These are phyloP conservation scores for Rhynchospora breviuscula DNA, from an alignment of 176 grass and related monocot genomes.

Conservation along the genomic window DNA sequence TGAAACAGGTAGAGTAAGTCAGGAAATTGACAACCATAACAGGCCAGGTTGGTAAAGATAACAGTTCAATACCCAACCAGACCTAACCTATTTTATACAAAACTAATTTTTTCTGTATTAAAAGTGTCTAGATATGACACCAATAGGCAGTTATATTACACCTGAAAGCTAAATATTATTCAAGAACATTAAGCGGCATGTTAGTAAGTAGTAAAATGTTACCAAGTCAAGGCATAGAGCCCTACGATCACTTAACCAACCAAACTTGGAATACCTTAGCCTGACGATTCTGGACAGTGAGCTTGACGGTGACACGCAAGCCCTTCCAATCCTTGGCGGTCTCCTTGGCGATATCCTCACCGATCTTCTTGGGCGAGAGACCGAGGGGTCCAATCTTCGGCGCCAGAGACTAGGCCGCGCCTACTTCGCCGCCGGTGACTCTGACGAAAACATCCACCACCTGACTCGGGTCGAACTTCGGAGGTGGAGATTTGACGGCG, in stretches of 20 bases:
- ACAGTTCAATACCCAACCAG: no score
- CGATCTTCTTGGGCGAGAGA: conserved; percentile 92
- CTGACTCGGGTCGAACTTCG: conserved; percentile 61
- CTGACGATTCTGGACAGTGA: conserved; percentile 83
- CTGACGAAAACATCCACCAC: conserved; percentile 83
- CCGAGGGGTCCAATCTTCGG: conserved; percentile 85
- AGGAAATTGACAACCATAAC: no score
- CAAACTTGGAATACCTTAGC: conserved; percentile 42
- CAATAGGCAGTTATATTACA: not conserved
- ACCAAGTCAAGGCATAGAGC: no score
- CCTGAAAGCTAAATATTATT: not conserved
- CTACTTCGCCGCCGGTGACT: conserved; percentile 81
- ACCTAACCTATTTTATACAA: no score
- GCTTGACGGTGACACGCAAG: conserved; percentile 86
- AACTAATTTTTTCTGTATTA: no score
- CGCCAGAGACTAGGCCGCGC: conserved; percentile 68
- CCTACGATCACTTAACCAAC: no score
- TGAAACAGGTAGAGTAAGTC: no score
- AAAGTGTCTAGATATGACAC: no score
- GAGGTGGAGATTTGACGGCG: conserved; percentile 27
- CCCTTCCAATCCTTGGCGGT: conserved; percentile 94
- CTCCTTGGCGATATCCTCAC: conserved; percentile 95
- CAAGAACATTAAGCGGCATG: no score
- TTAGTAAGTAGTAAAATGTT: no score
- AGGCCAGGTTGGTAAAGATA: no score